Evolutionary conservation across 805 yeast species (phyloP).

Genomic region (Candida ficus): DNA sequence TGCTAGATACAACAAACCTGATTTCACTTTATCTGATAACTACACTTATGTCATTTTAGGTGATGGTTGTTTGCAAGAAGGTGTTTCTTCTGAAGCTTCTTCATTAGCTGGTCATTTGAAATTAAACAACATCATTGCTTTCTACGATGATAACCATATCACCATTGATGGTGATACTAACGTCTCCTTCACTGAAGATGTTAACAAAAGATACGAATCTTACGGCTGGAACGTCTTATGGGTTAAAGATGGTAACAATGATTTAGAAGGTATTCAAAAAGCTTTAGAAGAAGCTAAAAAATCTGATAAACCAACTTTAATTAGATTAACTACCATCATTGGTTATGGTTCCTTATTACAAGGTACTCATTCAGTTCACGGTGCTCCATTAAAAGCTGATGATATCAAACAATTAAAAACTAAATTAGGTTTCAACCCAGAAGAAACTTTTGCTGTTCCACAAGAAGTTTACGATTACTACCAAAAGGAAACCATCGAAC

Average conservation of each 20-base stretch:
- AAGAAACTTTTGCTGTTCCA: constrained; percentile 72
- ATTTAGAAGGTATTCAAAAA: constrained; percentile 59
- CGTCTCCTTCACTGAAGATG: constrained; percentile 92
- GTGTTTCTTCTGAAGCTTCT: constrained; percentile 90
- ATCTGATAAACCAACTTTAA: constrained; percentile 83
- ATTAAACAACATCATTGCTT: constrained; percentile 87
- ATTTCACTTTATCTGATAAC: constrained; percentile 63
- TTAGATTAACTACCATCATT: constrained; percentile 84
- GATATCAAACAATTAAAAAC: constrained; percentile 84
- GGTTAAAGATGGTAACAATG: constrained; percentile 78
- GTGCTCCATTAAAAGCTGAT: constrained; percentile 91
- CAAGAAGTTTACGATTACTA: constrained; percentile 75
- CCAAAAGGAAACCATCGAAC: constrained; percentile 44
- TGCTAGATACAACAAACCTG: constrained; percentile 91
- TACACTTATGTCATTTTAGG: constrained; percentile 81
- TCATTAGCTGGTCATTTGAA: constrained; percentile 96
- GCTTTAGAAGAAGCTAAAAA: constrained; percentile 82
- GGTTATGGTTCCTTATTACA: constrained; percentile 85
- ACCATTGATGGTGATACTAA: constrained; percentile 93
- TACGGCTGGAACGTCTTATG: constrained; percentile 89
- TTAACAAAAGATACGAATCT: constrained; percentile 73
- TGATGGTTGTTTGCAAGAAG: constrained; percentile 98
- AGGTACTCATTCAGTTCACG: constrained; percentile 93
- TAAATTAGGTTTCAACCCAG: constrained; percentile 85
- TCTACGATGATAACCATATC: constrained; percentile 96